Evolutionary conservation across 345 rosid species (phyloP).

Genomic region (Acer yangbiense): DNA sequence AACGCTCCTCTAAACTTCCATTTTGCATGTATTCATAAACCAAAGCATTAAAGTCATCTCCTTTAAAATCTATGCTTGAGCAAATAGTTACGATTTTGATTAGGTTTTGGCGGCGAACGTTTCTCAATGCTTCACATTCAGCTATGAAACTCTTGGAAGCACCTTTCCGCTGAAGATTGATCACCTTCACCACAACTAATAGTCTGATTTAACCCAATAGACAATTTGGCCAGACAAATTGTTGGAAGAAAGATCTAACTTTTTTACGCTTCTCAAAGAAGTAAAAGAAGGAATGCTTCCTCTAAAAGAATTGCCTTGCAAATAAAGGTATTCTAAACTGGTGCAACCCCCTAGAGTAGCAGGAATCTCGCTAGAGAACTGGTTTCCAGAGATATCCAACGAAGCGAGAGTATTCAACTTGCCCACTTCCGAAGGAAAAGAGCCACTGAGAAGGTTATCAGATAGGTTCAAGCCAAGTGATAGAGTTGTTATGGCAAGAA

Average conservation of each 20-base stretch:
- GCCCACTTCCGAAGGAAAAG: slow-evolving; percentile 15
- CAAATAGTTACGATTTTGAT: no score
- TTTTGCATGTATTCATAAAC: no score
- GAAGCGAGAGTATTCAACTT: neutral
- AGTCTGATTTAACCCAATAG: no score
- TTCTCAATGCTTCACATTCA: no score
- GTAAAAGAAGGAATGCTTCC: slow-evolving; percentile 23
- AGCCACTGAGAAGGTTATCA: slow-evolving; percentile 11
- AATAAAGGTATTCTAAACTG: neutral
- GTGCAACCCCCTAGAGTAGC: slow-evolving; percentile 14
- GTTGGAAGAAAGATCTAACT: slow-evolving; percentile 5
- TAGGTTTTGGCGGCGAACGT: no score
- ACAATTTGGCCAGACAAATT: no score
- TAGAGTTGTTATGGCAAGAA: slow-evolving; percentile 5
- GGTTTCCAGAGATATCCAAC: neutral
- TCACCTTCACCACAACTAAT: no score
- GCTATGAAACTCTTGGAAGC: no score
- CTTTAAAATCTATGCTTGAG: no score
- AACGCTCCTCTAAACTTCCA: no score
- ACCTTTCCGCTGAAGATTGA: no score
- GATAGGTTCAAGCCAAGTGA: slow-evolving; percentile 5
- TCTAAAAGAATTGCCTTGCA: slow-evolving; percentile 8
- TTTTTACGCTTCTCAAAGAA: slow-evolving; percentile 11
- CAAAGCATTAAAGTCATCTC: no score
- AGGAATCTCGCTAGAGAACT: slow-evolving; percentile 9